Evolutionary conservation across 441 rosid species (phyloP), one percentile per base, ranked within the genome.

Genomic region (Populus hybrid): DNA sequence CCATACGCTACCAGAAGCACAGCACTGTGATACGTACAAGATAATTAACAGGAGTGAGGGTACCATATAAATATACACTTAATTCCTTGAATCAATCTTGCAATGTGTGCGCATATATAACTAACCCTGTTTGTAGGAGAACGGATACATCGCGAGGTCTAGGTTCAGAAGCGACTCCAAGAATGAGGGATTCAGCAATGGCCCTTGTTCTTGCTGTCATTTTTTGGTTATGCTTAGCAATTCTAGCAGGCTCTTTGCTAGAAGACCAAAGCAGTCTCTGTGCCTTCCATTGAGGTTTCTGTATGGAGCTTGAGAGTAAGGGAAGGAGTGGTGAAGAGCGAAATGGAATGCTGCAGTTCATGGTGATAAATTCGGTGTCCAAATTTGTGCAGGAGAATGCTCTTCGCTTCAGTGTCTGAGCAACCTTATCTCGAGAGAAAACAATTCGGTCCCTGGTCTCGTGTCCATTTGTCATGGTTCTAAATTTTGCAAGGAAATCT

Each of bases 1-100:
- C 18, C 84, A 83, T 89, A 91, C 73, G 83, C 59, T 20, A 86
- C 77, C 72, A 90, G 73, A 73, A 91, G 84, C 38, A 77, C 80
- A 54, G 81, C 88, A 73, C 97, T 91, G 91, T 74, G 36, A 10
- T 11, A 40, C 1, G 36, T 34, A 14, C 20, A 69, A 18, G 38
- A 35, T 4, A 5, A 6, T 11, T 34, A 30, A 69, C 57, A 63
- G 0, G 14, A 75, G n/a, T 14, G 10, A 32, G 20, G 50, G 10
- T 18, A 40, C 14, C 42, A 5, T 32, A 10, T 6, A 64, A 57
- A 6, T 1, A 46, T 14, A 46, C 18, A 14, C 16, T 46, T 14
- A 14, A 46, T 46, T 46, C 14, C 57, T 46, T 14, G 57, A 46
- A 46, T 46, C 57, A 14, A 5, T 0, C 35, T 5, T 28, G 1